phyloP scores from a whole-genome alignment of 352 stramenopile species.

The Phytophthora hibernalis region DNA sequence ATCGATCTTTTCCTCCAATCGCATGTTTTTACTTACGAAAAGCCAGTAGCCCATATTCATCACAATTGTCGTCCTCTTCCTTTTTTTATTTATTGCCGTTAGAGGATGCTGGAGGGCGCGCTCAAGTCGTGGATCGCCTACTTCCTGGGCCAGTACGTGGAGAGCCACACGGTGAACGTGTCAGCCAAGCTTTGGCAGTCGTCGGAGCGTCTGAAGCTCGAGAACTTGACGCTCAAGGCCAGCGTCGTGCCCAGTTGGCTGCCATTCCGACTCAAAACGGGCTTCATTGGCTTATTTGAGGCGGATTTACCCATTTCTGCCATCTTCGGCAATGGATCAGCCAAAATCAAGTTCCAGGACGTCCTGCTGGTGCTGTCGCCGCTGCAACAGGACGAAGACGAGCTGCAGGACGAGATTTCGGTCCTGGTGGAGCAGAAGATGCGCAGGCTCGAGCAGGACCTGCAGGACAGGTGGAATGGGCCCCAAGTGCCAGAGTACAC shows the following conservation, averaged over 20 bases:
- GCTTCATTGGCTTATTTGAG: conserved; percentile 89
- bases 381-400: conserved; percentile 70
- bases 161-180: conserved; percentile 85
- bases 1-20: conserved; percentile 29
- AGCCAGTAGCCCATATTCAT: conserved; percentile 20
- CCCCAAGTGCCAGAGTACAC: conserved; percentile 71
- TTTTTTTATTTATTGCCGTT: conserved; percentile 30
- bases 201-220: conserved; percentile 87
- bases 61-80: background rate
- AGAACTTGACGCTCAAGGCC: conserved; percentile 87
- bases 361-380: conserved; percentile 84
- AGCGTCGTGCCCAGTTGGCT: conserved; percentile 84
- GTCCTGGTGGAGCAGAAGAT: conserved; percentile 74
- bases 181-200: conserved; percentile 90
- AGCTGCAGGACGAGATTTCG: conserved; percentile 72
- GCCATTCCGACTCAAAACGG: conserved; percentile 87
- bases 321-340: conserved; percentile 79
- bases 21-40: conserved; percentile 21
- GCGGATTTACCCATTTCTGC: conserved; percentile 86
- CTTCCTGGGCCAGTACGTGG: conserved; percentile 89
- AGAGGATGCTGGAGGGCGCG: conserved; percentile 82
- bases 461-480: conserved; percentile 82
- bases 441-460: conserved; percentile 71
- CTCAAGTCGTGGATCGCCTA: conserved; percentile 90
- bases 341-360: conserved; percentile 91